These are phyloP conservation scores for Penicillium macrosclerotiorum DNA, from an alignment of 495 filamentous ascomycete species.

Conservation along the genomic window DNA sequence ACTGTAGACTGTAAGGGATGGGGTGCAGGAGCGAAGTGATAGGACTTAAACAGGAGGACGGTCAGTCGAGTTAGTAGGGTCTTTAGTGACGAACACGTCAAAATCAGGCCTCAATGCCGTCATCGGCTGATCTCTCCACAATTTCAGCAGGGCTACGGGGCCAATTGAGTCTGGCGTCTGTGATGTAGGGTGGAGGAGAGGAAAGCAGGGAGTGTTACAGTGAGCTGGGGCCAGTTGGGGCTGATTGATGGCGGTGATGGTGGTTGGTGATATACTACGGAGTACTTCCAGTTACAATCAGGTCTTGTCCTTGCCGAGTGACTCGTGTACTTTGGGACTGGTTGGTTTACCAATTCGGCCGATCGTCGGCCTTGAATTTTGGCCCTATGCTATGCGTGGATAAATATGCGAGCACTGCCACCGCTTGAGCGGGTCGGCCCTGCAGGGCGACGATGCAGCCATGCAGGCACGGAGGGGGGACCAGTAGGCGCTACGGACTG, in stretches of 20 bases:
- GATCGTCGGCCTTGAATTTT: slow-evolving; percentile 8
- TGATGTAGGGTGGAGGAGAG: neutral
- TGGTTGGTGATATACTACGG: too few species aligned
- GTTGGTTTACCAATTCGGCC: slow-evolving; percentile 8
- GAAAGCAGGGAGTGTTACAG: neutral
- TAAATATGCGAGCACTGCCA: slow-evolving; percentile 9
- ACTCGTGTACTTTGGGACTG: neutral
- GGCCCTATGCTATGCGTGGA: slow-evolving; percentile 4
- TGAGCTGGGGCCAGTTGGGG: too few species aligned
- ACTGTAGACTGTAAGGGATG: slow-evolving; percentile 17
- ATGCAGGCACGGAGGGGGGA: slow-evolving; percentile 21
- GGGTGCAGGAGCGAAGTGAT: too few species aligned
- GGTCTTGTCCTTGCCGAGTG: neutral
- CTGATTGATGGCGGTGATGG: too few species aligned
- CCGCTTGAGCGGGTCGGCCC: slow-evolving; percentile 12
- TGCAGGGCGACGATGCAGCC: slow-evolving; percentile 23
- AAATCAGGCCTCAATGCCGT: neutral
- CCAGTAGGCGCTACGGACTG: too few species aligned
- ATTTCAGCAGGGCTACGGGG: too few species aligned
- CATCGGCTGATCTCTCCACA: neutral
- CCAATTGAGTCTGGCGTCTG: too few species aligned
- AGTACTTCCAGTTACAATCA: too few species aligned
- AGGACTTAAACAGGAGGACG: too few species aligned
- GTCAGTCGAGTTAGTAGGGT: too few species aligned
- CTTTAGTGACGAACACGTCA: too few species aligned